phyloP scores from a whole-genome alignment of 2,329 filamentous ascomycete species.

The Lizonia empirigonia region DNA sequence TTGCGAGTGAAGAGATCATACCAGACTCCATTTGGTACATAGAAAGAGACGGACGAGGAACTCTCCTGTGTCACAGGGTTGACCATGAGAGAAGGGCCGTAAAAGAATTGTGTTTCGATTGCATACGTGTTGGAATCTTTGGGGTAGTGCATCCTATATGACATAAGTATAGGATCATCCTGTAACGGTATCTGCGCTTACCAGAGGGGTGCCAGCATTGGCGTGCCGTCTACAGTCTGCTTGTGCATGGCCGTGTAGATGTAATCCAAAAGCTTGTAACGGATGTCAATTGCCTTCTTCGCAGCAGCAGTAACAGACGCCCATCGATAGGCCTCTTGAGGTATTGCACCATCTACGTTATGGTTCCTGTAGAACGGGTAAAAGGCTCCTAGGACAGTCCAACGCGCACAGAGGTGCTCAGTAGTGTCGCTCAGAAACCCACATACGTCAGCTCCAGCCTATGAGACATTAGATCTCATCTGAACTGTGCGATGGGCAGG shows the following conservation, averaged over 20 bases:
- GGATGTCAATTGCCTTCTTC: slow-evolving; percentile 69
- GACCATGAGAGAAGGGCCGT: slow-evolving; percentile 61
- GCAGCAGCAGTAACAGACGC: slow-evolving; percentile 67
- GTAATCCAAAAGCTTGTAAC: slow-evolving; percentile 80
- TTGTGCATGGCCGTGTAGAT: slow-evolving; percentile 72
- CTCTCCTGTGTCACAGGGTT: slow-evolving; percentile 60
- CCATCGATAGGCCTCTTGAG: slow-evolving; percentile 64
- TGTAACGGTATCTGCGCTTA: slow-evolving; percentile 57
- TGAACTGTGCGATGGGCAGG: background rate
- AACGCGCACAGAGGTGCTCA: slow-evolving; percentile 72
- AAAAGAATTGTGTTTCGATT: slow-evolving; percentile 64
- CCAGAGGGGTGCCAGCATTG: slow-evolving; percentile 71
- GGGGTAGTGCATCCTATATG: slow-evolving; percentile 65
- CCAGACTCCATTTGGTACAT: slow-evolving; percentile 64
- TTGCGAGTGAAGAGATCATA: slow-evolving; percentile 45
- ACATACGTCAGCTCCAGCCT: slow-evolving; percentile 67
- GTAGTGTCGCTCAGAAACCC: slow-evolving; percentile 72
- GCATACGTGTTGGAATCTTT: slow-evolving; percentile 56
- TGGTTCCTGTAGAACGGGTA: slow-evolving; percentile 77
- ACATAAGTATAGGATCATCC: slow-evolving; percentile 1
- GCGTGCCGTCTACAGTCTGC: slow-evolving; percentile 66
- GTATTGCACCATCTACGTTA: slow-evolving; percentile 65
- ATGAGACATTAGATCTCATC: background rate
- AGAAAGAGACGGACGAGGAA: slow-evolving; percentile 59
- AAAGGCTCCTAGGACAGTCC: slow-evolving; percentile 74